Evolutionary conservation across 306 rosid genomes (phyloP), one percentile per base, ranked within the genome.

Genomic region (Pyrus pyrifolia): DNA sequence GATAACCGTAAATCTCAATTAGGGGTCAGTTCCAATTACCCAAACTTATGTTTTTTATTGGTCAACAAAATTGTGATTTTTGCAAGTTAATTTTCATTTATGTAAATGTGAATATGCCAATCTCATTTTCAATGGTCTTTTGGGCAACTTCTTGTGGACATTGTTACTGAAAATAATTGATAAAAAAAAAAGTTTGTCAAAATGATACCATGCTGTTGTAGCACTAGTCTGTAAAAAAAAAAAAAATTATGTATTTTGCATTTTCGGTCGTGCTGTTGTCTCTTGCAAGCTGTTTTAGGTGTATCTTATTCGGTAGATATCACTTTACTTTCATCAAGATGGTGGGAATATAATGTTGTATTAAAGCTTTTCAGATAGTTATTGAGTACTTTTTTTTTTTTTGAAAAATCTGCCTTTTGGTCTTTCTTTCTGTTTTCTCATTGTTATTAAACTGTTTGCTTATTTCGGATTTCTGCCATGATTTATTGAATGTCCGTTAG

Each of bases 1-100:
- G 92, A 91, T 71, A 81, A 72, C 82, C 87, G 27, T 63, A 92
- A 80, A 85, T 80, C 82, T 79, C 88, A 89, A 83, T 80, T 89
- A 70, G 83, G 62, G 93, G 98, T 95, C 61, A 80, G 97, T 87
- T 80, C 76, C 72, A 58, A 77, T 51, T 78, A 81, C 78, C 82
- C 70, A 33, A 62, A 62, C 75, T 58, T 81, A 46, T 69, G 71
- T 81, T 76, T 66, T 40, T 62, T 38, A 38, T 61, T 65, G 11
- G 29, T 55, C 69, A 60, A 70, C 61, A 49, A 42, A 5, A 31
- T 35, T 51, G 49, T 51, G 38, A 30, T 49, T 31, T 64, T 72
- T 66, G 13, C 35, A 14, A 6, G 19, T 73, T 29, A 21, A 27
- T 35, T 57, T 46, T 4, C 25, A 1, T 31, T 51, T 51, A 67